These are phyloP conservation scores for Pezicula rhizophila DNA, from an alignment of 2,329 filamentous ascomycete genomes.

Conservation along the genomic window DNA sequence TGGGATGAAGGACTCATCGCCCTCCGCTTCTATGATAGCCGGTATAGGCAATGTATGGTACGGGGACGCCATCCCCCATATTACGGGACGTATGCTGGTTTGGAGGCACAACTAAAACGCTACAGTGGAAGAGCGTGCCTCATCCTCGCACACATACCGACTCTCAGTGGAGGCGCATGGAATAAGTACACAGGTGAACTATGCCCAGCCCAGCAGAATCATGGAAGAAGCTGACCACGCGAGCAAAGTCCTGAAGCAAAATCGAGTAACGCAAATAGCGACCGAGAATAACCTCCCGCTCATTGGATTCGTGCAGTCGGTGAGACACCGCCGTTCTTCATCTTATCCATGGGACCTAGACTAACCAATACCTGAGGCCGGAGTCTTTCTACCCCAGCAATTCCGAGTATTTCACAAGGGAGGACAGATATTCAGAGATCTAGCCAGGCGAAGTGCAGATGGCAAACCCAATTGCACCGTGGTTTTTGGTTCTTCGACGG, in stretches of 20 bases:
- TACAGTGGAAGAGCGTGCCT: constrained; percentile 31
- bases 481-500: constrained; percentile 38
- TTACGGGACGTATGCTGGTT: not conserved
- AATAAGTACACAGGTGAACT: constrained; percentile 31
- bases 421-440: constrained; percentile 35
- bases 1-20: constrained; percentile 28
- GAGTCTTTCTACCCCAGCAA: constrained; percentile 37
- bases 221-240: no score
- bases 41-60: constrained; percentile 32
- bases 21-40: constrained; percentile 31
- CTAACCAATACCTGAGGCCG: constrained; percentile 21
- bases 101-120: no score
- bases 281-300: constrained; percentile 35
- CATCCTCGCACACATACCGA: constrained; percentile 35
- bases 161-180: constrained; percentile 37
- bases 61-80: not conserved
- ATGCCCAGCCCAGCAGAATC: no score
- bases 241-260: constrained; percentile 29
- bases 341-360: no score
- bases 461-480: constrained; percentile 35
- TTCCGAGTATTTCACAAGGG: constrained; percentile 39
- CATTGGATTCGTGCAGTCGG: constrained; percentile 34
- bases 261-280: constrained; percentile 32
- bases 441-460: constrained; percentile 31
- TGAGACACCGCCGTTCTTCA: no score